Evolutionary conservation across 140 eudicot species (phyloP).

Genomic region (Anethum foeniculum): DNA sequence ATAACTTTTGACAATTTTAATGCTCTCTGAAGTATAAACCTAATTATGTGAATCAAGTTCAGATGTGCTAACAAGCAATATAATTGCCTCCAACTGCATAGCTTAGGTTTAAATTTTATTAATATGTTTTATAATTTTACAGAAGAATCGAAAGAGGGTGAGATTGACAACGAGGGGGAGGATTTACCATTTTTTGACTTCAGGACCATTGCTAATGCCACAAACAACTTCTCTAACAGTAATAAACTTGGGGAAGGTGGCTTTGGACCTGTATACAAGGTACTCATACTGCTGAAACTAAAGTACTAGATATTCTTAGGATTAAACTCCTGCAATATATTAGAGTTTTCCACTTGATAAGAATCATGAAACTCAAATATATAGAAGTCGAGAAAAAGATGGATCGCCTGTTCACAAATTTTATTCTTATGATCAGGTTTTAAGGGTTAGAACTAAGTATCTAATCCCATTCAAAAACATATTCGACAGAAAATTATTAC

Average conservation of each 20-base stretch:
- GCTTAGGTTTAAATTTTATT: background rate
- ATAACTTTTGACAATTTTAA: too few species aligned
- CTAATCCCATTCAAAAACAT: too few species aligned
- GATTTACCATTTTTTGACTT: background rate
- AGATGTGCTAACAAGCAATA: too few species aligned
- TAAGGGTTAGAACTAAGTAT: background rate
- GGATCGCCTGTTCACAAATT: background rate
- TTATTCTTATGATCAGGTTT: background rate
- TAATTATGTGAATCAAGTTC: too few species aligned
- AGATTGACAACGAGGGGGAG: background rate
- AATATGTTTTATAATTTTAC: background rate
- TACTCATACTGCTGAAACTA: background rate
- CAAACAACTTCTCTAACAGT: background rate
- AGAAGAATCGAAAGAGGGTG: background rate
- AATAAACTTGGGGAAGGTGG: slow-evolving; percentile 5
- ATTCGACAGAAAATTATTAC: too few species aligned
- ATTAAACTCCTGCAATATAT: background rate
- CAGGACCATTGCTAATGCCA: slow-evolving; percentile 5
- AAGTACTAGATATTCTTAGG: background rate
- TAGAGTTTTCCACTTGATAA: background rate
- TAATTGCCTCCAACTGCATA: too few species aligned
- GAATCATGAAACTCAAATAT: background rate
- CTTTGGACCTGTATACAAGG: slow-evolving; percentile 16
- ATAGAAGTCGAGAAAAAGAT: background rate
- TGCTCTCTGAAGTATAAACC: too few species aligned